These are phyloP conservation scores for Mariannaea sp. DNA, from an alignment of 2,329 filamentous ascomycete genomes.

Conservation along the genomic window DNA sequence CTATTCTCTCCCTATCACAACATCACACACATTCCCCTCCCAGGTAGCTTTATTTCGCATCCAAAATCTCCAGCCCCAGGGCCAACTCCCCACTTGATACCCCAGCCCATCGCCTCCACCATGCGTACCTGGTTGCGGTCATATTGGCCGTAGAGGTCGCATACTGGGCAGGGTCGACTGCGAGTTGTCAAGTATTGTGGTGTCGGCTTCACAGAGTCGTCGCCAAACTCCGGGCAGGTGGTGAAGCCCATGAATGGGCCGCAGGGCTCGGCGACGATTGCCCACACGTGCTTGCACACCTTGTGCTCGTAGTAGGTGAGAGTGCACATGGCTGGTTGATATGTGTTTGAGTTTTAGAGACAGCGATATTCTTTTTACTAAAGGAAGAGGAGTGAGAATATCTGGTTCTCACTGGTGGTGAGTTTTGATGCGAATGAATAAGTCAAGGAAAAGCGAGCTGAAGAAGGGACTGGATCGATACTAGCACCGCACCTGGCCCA, in stretches of 20 bases:
- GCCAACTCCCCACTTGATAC: slow-evolving; percentile 55
- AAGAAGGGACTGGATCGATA: not conserved
- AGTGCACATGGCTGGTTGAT: slow-evolving; percentile 49
- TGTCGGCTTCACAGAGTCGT: slow-evolving; percentile 44
- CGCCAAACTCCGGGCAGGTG: slow-evolving; percentile 51
- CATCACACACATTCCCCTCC: slow-evolving; percentile 37
- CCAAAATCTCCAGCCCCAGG: slow-evolving; percentile 47
- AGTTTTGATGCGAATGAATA: not conserved
- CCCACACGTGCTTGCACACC: slow-evolving; percentile 58
- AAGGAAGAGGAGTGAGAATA: not conserved
- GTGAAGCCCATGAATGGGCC: slow-evolving; percentile 55
- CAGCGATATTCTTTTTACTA: not conserved
- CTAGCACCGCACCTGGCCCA: not conserved
- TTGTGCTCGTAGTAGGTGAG: slow-evolving; percentile 55
- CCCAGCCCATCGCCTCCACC: slow-evolving; percentile 50
- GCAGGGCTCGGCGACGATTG: slow-evolving; percentile 53
- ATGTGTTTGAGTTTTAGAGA: not conserved
- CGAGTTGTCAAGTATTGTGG: slow-evolving; percentile 45
- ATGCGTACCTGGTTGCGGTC: slow-evolving; percentile 55
- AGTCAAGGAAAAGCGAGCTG: not conserved
- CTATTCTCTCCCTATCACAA: slow-evolving; percentile 32
- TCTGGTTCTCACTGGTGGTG: not conserved
- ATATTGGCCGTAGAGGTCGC: slow-evolving; percentile 48
- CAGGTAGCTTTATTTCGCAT: slow-evolving; percentile 40
- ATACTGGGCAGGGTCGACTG: slow-evolving; percentile 49